phyloP scores from a whole-genome alignment of 2,329 filamentous ascomycete genomes.

The Rutstroemia sp. region DNA sequence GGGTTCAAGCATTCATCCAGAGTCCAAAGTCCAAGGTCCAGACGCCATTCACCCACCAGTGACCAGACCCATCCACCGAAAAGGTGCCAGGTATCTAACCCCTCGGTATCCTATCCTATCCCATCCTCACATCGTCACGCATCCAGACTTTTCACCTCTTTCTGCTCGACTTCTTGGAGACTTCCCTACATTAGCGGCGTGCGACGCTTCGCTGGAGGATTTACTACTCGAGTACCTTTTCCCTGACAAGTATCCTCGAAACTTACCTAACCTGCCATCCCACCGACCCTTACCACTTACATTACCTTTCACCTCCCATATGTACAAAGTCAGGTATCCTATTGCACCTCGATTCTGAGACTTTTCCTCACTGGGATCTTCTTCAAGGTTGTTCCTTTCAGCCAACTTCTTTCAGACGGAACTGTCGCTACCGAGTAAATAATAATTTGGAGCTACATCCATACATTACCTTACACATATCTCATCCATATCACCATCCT shows the following conservation, averaged over 20 bases:
- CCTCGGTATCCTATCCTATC: no score
- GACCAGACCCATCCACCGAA: neutral
- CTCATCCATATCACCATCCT: neutral
- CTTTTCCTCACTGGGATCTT: neutral
- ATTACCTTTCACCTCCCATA: neutral
- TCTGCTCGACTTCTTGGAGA: no score
- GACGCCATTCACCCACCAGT: neutral
- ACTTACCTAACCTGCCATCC: no score
- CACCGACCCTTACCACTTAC: neutral
- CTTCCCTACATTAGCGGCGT: neutral
- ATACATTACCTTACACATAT: neutral
- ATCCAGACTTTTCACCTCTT: no score
- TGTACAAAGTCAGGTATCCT: neutral
- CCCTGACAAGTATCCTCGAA: no score
- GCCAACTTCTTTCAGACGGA: constrained; percentile 1
- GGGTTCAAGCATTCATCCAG: no score
- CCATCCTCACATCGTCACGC: neutral
- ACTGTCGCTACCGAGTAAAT: constrained; percentile 4
- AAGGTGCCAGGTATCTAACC: no score
- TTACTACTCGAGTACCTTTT: no score
- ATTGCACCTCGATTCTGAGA: neutral
- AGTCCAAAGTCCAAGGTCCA: neutral
- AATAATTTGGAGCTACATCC: constrained; percentile 3
- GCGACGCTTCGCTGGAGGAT: neutral
- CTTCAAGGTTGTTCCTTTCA: constrained; percentile 6